These are phyloP conservation scores for Fusarium newnesense DNA, from an alignment of 2,329 filamentous ascomycete genomes.

Conservation along the genomic window DNA sequence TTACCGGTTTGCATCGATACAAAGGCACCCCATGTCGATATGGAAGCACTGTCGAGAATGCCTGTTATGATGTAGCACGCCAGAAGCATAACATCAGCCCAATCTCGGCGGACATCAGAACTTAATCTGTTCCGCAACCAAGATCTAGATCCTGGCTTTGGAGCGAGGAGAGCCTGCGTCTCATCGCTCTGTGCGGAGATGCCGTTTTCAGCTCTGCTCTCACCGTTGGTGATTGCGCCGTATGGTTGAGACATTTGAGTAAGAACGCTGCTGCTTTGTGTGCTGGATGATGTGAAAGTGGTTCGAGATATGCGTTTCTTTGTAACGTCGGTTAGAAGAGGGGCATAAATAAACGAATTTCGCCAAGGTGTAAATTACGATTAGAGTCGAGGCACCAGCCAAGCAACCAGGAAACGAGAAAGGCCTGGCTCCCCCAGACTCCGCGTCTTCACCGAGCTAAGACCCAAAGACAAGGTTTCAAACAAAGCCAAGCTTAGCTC, in stretches of 20 bases:
- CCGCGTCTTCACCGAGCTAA: slow-evolving; percentile 9
- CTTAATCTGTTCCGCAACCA: slow-evolving; percentile 34
- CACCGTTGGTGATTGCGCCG: slow-evolving; percentile 25
- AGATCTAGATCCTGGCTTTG: slow-evolving; percentile 26
- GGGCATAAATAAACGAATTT: slow-evolving; percentile 11
- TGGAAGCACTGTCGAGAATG: slow-evolving; percentile 78
- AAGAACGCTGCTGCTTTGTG: not conserved
- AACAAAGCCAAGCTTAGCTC: not conserved
- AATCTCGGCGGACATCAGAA: slow-evolving; percentile 55
- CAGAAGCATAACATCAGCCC: slow-evolving; percentile 76
- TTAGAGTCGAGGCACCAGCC: not conserved
- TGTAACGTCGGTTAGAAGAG: not conserved
- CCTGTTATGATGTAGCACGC: slow-evolving; percentile 82
- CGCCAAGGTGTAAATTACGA: not conserved
- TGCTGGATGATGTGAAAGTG: not conserved
- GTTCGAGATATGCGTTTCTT: not conserved
- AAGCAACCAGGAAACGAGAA: not conserved
- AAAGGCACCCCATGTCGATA: slow-evolving; percentile 82
- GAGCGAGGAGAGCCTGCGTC: slow-evolving; percentile 28
- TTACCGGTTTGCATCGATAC: slow-evolving; percentile 85
- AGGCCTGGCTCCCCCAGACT: not conserved
- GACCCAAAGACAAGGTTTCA: not conserved
- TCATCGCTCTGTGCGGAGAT: slow-evolving; percentile 10
- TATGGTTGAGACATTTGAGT: slow-evolving; percentile 31
- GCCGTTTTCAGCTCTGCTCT: slow-evolving; percentile 13